phyloP scores from a whole-genome alignment of 2,329 filamentous ascomycete genomes.

The Dactylellina leptospora region DNA sequence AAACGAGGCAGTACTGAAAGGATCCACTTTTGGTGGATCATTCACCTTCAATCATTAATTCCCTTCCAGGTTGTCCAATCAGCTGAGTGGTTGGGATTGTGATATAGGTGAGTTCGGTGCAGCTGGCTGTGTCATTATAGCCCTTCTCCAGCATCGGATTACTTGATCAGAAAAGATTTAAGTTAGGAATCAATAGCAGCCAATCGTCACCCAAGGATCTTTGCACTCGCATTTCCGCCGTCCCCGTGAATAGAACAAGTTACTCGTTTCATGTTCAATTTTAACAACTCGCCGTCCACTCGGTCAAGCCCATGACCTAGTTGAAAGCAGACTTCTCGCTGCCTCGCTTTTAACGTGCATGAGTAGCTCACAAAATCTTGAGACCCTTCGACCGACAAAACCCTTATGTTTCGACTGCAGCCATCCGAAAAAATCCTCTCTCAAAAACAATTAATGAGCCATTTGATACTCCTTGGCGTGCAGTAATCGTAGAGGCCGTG shows the following conservation, averaged over 20 bases:
- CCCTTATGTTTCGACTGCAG: no score
- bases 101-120: slow-evolving; percentile 8
- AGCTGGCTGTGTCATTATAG: slow-evolving; percentile 30
- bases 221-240: background rate
- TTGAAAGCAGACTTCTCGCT: no score
- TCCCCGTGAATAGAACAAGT: slow-evolving; percentile 7
- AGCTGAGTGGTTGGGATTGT: background rate
- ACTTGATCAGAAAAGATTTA: slow-evolving; percentile 7
- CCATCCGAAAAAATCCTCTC: no score
- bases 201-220: slow-evolving; percentile 25
- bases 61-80: slow-evolving; percentile 18
- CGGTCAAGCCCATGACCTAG: no score
- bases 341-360: no score
- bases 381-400: no score
- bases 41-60: slow-evolving; percentile 23
- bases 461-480: slow-evolving; percentile 21
- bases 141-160: slow-evolving; percentile 14
- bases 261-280: background rate
- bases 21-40: slow-evolving; percentile 24
- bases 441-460: background rate
- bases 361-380: no score
- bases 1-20: slow-evolving; percentile 11
- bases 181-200: slow-evolving; percentile 23
- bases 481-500: slow-evolving; percentile 9
- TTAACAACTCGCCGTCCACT: slow-evolving; percentile 13